Conservation (phyloP, 805 yeast species). For the Blastobotrys muscicola region DNA sequence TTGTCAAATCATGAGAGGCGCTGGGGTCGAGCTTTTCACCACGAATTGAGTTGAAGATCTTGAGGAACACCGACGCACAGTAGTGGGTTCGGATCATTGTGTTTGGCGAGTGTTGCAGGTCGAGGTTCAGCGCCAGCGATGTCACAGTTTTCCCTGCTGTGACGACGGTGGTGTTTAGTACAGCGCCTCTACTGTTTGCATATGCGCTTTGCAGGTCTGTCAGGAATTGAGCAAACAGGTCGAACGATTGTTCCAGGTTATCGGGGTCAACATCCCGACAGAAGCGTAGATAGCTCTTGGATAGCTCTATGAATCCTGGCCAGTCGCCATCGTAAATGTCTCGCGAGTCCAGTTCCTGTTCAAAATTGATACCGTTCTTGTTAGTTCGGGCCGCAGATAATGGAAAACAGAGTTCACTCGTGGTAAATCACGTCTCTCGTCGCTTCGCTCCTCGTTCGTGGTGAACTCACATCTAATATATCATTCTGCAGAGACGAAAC, state of each 20-base stretch:
- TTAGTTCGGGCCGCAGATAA: constrained; percentile 2
- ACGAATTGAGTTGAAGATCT: constrained; percentile 52
- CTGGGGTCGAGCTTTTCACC: constrained; percentile 32
- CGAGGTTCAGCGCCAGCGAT: constrained; percentile 11
- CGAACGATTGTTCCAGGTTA: constrained; percentile 41
- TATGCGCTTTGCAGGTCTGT: constrained; percentile 33
- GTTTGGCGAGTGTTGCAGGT: constrained; percentile 13
- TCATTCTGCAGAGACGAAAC: constrained; percentile 32
- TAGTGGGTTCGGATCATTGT: constrained; percentile 30
- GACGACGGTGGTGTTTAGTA: constrained; percentile 12
- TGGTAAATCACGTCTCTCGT: too few species aligned
- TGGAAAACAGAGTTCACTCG: neutral
- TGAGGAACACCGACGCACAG: constrained; percentile 45
- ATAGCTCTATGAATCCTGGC: constrained; percentile 41
- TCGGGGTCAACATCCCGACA: constrained; percentile 45
- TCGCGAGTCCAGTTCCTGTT: constrained; percentile 20
- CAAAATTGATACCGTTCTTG: constrained; percentile 14
- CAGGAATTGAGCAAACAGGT: constrained; percentile 39
- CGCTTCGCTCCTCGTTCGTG: neutral
- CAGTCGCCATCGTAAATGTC: constrained; percentile 29
- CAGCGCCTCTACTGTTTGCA: constrained; percentile 24
- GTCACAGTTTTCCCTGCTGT: constrained; percentile 10
- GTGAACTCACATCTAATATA: constrained; percentile 15
- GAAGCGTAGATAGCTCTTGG: constrained; percentile 38
- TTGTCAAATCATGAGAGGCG: constrained; percentile 15